Base-by-base conservation (phyloP, 495 filamentous ascomycete genomes). In the Mytilinidion resinicola region DNA sequence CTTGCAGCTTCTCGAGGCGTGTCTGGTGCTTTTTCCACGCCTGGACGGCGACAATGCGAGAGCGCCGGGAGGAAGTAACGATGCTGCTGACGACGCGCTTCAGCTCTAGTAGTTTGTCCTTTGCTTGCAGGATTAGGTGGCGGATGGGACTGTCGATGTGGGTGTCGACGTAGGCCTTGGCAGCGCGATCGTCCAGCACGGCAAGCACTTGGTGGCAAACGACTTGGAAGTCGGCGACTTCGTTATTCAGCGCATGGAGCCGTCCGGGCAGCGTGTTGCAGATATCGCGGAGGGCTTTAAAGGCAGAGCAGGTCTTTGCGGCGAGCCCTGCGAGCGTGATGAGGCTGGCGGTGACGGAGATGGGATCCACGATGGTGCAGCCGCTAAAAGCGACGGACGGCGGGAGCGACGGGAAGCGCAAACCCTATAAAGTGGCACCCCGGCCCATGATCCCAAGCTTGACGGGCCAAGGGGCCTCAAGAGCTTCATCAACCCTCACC, bases 221-320 rank as follows among this genome's bases (percentile, higher is more conserved):
- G 17, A 62, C 33, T 52, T 69, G 58, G 49, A 66, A 51, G 42
- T 63, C 62, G n/a, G 60, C 37, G 30, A 62, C 59, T 46, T 69
- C 62, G 44, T 70, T 68, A 49, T 50, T 62, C 48, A 70, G n/a
- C 7, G 69, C 63, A 35, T 68, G 63, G 10, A 66, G 47, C 11
- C 62, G 49, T 49, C 58, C 62, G 1, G 63, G 63, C 30, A 64
- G 36, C 37, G 33, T 42, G 38, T 49, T 25, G 42, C 60, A 58
- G 14, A 63, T 11, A 6, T 37, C 38, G 19, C 67, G 67, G 12
- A 70, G 53, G 33, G 63, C 36, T 35, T 44, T 37, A 33, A 67
- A 58, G n/a, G 56, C 46, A 6, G 5, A 15, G 37, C 63, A 53
- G 12, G 68, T 33, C 21, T 56, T 37, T 33, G 30, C 20, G 21